Evolutionary conservation across 306 rosid species (phyloP), one percentile per base, ranked within the genome.

Genomic region (Medicago arabica): DNA sequence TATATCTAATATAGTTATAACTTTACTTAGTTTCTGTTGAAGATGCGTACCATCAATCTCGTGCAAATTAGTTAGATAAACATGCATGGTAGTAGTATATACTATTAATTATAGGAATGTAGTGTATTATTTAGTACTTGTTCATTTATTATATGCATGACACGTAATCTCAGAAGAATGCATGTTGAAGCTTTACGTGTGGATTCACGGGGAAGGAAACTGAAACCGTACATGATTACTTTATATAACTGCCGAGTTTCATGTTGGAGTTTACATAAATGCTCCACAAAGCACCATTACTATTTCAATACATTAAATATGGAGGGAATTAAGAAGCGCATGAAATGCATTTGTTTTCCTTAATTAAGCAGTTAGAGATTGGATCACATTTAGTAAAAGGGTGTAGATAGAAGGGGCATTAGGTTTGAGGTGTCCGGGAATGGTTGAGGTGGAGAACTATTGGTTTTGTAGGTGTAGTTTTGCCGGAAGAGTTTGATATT

Each of bases 91-190:
- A 13, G 41, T 75, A 4, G 36, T 44, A 47, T 44, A 47, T 11
- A 11, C 12, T 11, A 43, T 43, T 4, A 43, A 43, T 4, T 43
- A 43, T 43, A 4, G 14, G 12, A 13, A 8, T 1, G 44, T 8
- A 40, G 44, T 40, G 44, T 40, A 8, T 40, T 40, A 46, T 46
- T 12, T 46, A 41, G 47, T 8, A 40, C 11, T 46, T 12, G 51
- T 46, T 57, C 62, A 11, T 47, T 68, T 78, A 60, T 59, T 36
- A 9, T 28, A 23, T 69, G 31, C 50, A 46, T 46, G 81, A 61
- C 9, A 21, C 41, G 38, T 16, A 10, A 59, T 60, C 18, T 2
- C 5, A 47, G 36, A 17, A 34, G 36, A 47, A 62, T 19, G 41
- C 64, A 63, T 7, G 64, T 53, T 51, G 67, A 40, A 54, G 58